Conservation (phyloP, 1,284 basidiomycete genomes). For the Heterobasidion annosum region DNA sequence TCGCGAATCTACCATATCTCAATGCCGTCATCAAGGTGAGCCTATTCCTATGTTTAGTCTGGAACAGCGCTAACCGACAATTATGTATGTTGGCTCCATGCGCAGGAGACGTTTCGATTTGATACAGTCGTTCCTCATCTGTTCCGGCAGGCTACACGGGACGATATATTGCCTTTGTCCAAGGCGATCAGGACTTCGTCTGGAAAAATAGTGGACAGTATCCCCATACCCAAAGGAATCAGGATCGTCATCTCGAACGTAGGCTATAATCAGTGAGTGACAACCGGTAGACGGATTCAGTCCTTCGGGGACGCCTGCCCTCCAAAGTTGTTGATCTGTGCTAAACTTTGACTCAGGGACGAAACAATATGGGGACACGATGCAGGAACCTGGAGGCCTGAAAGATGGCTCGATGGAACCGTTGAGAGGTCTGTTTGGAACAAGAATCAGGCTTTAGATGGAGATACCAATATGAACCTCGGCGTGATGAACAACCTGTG, state of each 20-base stretch:
- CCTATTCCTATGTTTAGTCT: background rate
- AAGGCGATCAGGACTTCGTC: constrained; percentile 12
- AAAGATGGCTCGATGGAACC: constrained; percentile 34
- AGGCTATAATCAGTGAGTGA: constrained; percentile 25
- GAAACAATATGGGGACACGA: constrained; percentile 35
- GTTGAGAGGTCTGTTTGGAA: constrained; percentile 15
- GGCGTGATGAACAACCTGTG: constrained; percentile 32
- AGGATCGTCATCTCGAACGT: constrained; percentile 24
- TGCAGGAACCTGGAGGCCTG: constrained; percentile 39
- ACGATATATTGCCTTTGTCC: constrained; percentile 25
- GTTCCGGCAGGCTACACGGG: constrained; percentile 15
- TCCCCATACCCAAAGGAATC: constrained; percentile 25
- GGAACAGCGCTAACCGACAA: background rate
- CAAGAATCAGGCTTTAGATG: background rate
- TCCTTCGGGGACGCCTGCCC: too few species aligned
- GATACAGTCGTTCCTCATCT: constrained; percentile 18
- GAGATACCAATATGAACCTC: constrained; percentile 15
- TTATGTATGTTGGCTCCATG: background rate
- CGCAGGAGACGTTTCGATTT: constrained; percentile 22
- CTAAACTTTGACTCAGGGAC: too few species aligned
- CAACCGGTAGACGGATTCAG: too few species aligned
- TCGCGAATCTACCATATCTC: constrained; percentile 43
- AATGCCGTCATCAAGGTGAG: constrained; percentile 42
- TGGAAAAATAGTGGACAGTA: constrained; percentile 21
- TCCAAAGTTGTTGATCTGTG: too few species aligned